Conservation (phyloP, 208 protist genomes). For the Crithidia sp. region DNA sequence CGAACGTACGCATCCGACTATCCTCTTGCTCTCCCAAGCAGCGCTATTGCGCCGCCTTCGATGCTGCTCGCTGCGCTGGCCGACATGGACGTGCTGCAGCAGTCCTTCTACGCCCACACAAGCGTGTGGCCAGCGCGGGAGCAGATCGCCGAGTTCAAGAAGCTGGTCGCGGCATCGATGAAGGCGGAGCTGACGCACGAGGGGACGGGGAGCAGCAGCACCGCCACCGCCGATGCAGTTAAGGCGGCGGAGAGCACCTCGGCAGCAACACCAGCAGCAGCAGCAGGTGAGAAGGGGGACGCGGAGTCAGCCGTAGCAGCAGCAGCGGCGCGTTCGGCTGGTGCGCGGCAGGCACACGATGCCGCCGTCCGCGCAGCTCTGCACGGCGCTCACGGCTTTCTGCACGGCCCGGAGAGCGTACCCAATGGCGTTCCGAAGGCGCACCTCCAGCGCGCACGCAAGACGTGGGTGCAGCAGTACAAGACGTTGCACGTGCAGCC, state of each 20-base stretch:
- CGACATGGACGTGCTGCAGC: slow-evolving; percentile 62
- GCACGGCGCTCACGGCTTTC: slow-evolving; percentile 38
- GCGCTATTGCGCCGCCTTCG: slow-evolving; percentile 26
- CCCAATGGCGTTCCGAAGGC: slow-evolving; percentile 42
- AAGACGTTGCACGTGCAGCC: slow-evolving; percentile 23
- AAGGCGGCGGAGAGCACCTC: neutral
- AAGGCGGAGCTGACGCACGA: slow-evolving; percentile 32
- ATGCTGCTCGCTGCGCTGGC: slow-evolving; percentile 62
- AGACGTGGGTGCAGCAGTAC: slow-evolving; percentile 45
- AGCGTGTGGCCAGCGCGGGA: slow-evolving; percentile 38
- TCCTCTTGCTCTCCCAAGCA: slow-evolving; percentile 15
- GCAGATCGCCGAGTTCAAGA: slow-evolving; percentile 48
- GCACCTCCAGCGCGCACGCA: slow-evolving; percentile 47
- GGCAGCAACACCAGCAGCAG: neutral
- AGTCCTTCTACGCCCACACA: slow-evolving; percentile 62
- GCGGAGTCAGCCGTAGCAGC: neutral
- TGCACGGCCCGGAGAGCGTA: slow-evolving; percentile 45
- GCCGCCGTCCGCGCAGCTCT: slow-evolving; percentile 27
- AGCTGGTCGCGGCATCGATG: slow-evolving; percentile 40
- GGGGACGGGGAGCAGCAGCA: neutral
- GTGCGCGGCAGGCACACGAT: slow-evolving; percentile 17
- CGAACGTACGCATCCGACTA: no score
- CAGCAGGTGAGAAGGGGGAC: neutral
- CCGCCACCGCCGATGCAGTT: neutral
- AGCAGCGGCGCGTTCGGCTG: neutral